A percentile compares a stretch with the other conserved stretches of the same genome.
Evolutionary conservation across 495 filamentous ascomycete species (phyloP).

Genomic region (Aspergillus carlsbadensis): DNA sequence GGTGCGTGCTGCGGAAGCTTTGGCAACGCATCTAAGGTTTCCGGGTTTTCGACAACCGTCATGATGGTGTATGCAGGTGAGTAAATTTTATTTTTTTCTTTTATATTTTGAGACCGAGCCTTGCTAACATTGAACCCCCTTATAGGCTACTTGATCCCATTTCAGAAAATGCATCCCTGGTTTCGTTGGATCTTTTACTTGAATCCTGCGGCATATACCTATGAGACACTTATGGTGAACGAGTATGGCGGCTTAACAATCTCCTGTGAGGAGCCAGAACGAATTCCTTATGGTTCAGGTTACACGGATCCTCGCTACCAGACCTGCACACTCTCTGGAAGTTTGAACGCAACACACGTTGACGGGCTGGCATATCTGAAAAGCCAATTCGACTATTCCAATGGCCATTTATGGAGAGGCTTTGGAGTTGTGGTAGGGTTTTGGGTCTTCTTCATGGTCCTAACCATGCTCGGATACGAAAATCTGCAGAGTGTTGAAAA

Average conservation of each 20-base stretch:
- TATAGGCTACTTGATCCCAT: slow-evolving; percentile 83
- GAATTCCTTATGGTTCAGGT: no score
- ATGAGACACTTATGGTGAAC: slow-evolving; percentile 87
- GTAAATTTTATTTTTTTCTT: slow-evolving; percentile 24
- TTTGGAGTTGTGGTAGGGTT: slow-evolving; percentile 78
- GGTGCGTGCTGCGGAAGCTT: slow-evolving; percentile 78
- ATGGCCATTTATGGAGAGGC: slow-evolving; percentile 69
- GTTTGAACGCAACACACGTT: slow-evolving; percentile 52
- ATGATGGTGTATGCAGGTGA: slow-evolving; percentile 79
- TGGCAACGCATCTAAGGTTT: slow-evolving; percentile 80
- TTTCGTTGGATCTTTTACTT: slow-evolving; percentile 92
- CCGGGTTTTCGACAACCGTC: slow-evolving; percentile 70
- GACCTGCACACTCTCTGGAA: slow-evolving; percentile 70
- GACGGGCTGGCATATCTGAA: slow-evolving; percentile 63
- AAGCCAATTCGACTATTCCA: slow-evolving; percentile 61
- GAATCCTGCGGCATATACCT: slow-evolving; percentile 81
- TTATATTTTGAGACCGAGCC: slow-evolving; percentile 54
- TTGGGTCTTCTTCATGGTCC: slow-evolving; percentile 65
- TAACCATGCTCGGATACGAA: slow-evolving; percentile 63
- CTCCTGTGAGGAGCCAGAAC: no score
- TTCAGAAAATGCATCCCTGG: slow-evolving; percentile 72
- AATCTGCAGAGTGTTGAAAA: slow-evolving; percentile 57
- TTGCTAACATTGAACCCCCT: no score
- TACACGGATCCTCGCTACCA: slow-evolving; percentile 60
- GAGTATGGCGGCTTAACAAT: slow-evolving; percentile 74